These are phyloP conservation scores for Rosa lucieae DNA, from an alignment of 306 rosid species.

Conservation along the genomic window DNA sequence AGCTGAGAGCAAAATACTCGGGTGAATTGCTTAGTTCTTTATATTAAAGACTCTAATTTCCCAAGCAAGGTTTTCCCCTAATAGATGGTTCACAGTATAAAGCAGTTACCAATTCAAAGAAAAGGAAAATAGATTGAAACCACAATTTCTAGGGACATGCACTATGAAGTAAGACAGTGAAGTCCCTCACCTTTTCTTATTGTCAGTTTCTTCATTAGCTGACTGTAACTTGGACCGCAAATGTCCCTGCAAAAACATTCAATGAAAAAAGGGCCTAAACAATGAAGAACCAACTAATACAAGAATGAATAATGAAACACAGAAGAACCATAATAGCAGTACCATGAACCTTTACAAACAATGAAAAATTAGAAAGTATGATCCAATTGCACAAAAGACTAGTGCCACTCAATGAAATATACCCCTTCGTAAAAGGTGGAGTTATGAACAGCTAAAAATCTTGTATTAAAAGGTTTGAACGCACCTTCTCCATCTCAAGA, in stretches of 20 bases:
- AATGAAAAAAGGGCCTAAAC: neutral
- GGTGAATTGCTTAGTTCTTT: neutral
- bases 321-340: neutral
- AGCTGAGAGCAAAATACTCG: neutral
- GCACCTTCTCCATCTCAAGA: conserved; percentile 67
- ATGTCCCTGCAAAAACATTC: conserved; percentile 59
- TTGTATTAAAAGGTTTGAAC: conserved; percentile 3
- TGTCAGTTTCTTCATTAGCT: conserved; percentile 76
- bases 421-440: neutral
- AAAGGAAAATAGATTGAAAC: neutral
- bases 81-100: neutral
- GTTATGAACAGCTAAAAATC: neutral
- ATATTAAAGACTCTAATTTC: neutral
- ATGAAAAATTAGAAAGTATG: neutral
- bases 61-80: neutral
- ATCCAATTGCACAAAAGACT: neutral
- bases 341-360: neutral
- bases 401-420: neutral
- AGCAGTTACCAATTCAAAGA: neutral
- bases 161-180: neutral
- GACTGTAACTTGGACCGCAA: conserved; percentile 79
- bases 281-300: neutral
- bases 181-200: conserved; percentile 61
- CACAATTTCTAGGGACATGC: neutral
- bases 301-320: neutral